These are phyloP conservation scores for Pichia exigua DNA, from an alignment of 805 yeast species.

Conservation along the genomic window DNA sequence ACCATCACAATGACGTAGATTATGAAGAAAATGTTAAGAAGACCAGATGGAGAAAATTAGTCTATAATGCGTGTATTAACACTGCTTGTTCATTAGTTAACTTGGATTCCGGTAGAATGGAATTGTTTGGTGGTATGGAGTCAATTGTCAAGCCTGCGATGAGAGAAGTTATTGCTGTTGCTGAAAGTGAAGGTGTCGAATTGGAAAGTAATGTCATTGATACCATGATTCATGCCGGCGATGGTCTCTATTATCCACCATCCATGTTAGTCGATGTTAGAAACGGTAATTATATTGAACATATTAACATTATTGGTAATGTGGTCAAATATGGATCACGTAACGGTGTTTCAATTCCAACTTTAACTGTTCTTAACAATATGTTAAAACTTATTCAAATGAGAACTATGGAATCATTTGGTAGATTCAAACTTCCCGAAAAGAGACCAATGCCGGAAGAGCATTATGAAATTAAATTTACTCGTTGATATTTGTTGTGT, in stretches of 20 bases:
- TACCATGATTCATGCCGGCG: conserved; percentile 32
- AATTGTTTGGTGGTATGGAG: conserved; percentile 20
- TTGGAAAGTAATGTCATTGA: conserved; percentile 34
- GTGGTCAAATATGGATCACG: conserved; percentile 25
- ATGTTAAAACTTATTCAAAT: conserved; percentile 23
- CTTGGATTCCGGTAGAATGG: conserved; percentile 32
- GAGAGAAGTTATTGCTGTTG: conserved; percentile 36
- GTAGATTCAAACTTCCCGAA: conserved; percentile 22
- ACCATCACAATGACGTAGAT: conserved; percentile 19
- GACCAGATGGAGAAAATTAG: conserved; percentile 37
- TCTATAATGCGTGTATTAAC: conserved; percentile 40
- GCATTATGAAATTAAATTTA: conserved; percentile 12
- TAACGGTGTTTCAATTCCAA: conserved; percentile 24
- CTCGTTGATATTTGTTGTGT: neutral
- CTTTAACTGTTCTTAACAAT: conserved; percentile 21
- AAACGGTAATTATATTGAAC: conserved; percentile 34
- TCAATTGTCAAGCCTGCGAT: conserved; percentile 32
- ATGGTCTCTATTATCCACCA: conserved; percentile 35
- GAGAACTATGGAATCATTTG: conserved; percentile 25
- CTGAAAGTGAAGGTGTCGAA: conserved; percentile 36
- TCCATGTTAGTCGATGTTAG: conserved; percentile 41
- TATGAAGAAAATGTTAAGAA: conserved; percentile 30
- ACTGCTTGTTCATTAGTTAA: conserved; percentile 35
- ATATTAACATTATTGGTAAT: conserved; percentile 36
- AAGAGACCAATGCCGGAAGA: conserved; percentile 22